phyloP scores from a whole-genome alignment of 2,329 filamentous ascomycete genomes.

The Epichloe amarillans region DNA sequence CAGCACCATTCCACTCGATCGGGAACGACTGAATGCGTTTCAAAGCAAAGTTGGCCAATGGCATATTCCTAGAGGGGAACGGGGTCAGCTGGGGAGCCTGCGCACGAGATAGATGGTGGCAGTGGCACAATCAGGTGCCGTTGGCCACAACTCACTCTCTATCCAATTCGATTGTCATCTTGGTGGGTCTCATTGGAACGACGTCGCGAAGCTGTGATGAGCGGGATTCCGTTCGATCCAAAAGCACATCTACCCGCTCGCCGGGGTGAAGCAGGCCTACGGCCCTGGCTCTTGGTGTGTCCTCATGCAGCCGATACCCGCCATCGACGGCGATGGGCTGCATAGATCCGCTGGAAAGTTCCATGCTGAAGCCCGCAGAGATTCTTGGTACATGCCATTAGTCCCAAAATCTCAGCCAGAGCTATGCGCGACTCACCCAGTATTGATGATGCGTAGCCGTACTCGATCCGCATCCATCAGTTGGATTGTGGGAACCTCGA shows the following conservation, averaged over 20 bases:
- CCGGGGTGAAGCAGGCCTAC: slow-evolving; percentile 12
- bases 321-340: slow-evolving; percentile 11
- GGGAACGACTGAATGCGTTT: slow-evolving; percentile 9
- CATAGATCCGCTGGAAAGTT: slow-evolving; percentile 4
- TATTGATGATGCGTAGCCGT: slow-evolving; percentile 10
- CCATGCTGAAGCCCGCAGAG: slow-evolving; percentile 5
- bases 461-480: slow-evolving; percentile 5
- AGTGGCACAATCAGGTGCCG: neutral
- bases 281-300: slow-evolving; percentile 6
- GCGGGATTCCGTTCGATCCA: neutral
- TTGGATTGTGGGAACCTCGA: slow-evolving; percentile 4
- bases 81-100: neutral
- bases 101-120: neutral
- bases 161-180: slow-evolving; percentile 7
- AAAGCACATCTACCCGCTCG: slow-evolving; percentile 10
- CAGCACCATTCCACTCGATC: neutral
- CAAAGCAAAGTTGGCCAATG: slow-evolving; percentile 10
- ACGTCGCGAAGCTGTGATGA: no score
- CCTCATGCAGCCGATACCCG: slow-evolving; percentile 3
- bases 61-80: slow-evolving; percentile 9
- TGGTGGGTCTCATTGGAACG: neutral
- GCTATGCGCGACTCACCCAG: slow-evolving; percentile 3
- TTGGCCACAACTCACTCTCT: slow-evolving; percentile 5
- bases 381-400: neutral
- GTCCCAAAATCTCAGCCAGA: neutral